A percentile compares a stretch with the other conserved stretches of the same genome.
These are phyloP conservation scores for Claviceps maximensis DNA, from an alignment of 2,329 filamentous ascomycete genomes.

Conservation along the genomic window DNA sequence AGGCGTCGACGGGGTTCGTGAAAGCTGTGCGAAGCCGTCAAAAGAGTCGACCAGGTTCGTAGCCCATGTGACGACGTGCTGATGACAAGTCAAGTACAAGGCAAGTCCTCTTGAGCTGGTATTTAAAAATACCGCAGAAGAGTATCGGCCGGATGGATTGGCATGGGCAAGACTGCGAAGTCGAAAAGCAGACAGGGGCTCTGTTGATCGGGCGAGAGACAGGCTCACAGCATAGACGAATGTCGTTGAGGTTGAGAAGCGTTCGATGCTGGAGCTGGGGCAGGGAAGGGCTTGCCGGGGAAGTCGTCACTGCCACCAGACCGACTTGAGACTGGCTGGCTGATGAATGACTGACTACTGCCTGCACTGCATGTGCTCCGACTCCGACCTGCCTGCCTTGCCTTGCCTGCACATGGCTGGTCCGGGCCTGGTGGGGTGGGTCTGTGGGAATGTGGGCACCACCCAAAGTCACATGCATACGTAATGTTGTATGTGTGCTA, in stretches of 20 bases:
- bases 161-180: not conserved
- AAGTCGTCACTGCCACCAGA: not conserved
- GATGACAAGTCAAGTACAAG: not conserved
- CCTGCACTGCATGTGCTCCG: not conserved
- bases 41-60: not conserved
- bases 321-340: not conserved
- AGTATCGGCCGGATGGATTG: not conserved
- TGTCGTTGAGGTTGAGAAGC: constrained; percentile 4
- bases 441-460: not conserved
- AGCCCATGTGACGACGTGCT: constrained; percentile 2
- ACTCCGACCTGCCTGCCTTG: no score
- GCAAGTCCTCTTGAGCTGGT: not conserved
- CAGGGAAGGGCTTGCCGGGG: no score
- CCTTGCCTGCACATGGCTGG: not conserved
- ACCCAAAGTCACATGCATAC: no score
- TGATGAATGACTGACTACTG: no score
- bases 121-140: not conserved
- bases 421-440: not conserved
- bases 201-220: not conserved
- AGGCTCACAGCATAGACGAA: not conserved
- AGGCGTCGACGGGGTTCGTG: not conserved
- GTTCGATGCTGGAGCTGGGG: not conserved
- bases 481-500: no score
- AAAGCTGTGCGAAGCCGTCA: not conserved
- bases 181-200: not conserved